Conservation (phyloP, 768 basidiomycete genomes). For the Thelephora ganbajun region DNA sequence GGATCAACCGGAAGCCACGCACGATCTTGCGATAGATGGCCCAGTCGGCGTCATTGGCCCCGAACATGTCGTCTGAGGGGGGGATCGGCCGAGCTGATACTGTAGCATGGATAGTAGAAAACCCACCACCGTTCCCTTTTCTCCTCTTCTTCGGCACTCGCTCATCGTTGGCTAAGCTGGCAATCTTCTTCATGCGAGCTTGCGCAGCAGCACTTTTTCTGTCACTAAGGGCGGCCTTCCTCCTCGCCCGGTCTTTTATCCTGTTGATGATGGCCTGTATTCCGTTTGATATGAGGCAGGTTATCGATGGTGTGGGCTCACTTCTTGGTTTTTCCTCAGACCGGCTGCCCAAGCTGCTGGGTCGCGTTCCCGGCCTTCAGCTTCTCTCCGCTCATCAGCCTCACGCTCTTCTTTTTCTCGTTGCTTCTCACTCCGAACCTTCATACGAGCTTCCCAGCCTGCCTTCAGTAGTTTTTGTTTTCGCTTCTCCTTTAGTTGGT, state of each 20-base stretch:
- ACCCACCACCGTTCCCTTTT: conserved; percentile 64
- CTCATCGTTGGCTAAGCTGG: conserved; percentile 81
- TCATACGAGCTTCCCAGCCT: conserved; percentile 80
- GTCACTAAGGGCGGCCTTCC: conserved; percentile 74
- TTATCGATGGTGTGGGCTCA: conserved; percentile 16
- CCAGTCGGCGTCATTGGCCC: conserved; percentile 93
- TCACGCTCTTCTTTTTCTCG: conserved; percentile 58
- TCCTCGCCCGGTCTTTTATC: conserved; percentile 72
- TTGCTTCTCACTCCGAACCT: conserved; percentile 78
- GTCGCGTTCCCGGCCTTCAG: conserved; percentile 62
- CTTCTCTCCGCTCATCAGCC: conserved; percentile 51
- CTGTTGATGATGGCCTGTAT: conserved; percentile 60
- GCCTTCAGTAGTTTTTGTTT: conserved; percentile 89
- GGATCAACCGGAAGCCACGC: conserved; percentile 11
- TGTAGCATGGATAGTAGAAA: background rate
- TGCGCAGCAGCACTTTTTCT: conserved; percentile 92
- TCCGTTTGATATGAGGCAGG: background rate
- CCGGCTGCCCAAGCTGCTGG: conserved; percentile 60
- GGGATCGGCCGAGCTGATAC: background rate
- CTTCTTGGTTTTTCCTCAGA: conserved; percentile 72
- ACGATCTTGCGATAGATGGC: conserved; percentile 96
- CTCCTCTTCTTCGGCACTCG: conserved; percentile 73
- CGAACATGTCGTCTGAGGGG: conserved; percentile 74
- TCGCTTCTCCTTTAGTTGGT: conserved; percentile 85
- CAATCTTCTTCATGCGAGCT: conserved; percentile 92